Evolutionary conservation across 257 asterid species (phyloP), one percentile per base, ranked within the genome.

Genomic region (Nicotiana sylvestris): DNA sequence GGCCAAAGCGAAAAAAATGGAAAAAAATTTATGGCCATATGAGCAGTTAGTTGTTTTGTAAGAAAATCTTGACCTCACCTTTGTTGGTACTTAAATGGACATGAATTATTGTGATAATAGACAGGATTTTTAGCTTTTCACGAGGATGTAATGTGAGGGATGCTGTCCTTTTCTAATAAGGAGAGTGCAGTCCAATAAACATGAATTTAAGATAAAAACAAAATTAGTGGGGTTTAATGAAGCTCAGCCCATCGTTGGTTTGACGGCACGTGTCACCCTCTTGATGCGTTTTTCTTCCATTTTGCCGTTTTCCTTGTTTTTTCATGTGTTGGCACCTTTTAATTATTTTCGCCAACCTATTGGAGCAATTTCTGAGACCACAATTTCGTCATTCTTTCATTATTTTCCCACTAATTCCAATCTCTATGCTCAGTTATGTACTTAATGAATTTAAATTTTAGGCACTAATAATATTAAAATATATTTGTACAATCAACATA

Each of bases 1-100:
- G 2, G 30, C 30, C 30, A 29, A 21, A 29, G 30, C 30, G 2
- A 29, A 2, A 0, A 35, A 35, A 35, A 1, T 32, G 35, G 0
- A 35, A 5, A 35, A 5, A 35, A 35, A 35, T 4, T 35, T 35
- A 35, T 35, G 39, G 39, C 39, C 39, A 5, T 5, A 35, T 1
- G 39, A 7, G 5, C 39, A 4, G 39, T 35, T 35, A 35, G 55
- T 35, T 66, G 90, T 93, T 88, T 90, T 91, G 83, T 87, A 82
- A 82, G 88, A 68, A 88, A 93, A 88, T 93, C 84, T 86, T 89
- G 89, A 83, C 97, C 95, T 91, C 95, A 83, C 94, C 93, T 93
- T 58, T 91, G 87, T 86, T 78, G 83, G 84, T 80, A 76, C 80
- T 81, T 77, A 77, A 30, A 58, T 58, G 79, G 37, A 62, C 46